Evolutionary conservation across 306 rosid genomes (phyloP), one percentile per base, ranked within the genome.

Genomic region (Malus domestica): DNA sequence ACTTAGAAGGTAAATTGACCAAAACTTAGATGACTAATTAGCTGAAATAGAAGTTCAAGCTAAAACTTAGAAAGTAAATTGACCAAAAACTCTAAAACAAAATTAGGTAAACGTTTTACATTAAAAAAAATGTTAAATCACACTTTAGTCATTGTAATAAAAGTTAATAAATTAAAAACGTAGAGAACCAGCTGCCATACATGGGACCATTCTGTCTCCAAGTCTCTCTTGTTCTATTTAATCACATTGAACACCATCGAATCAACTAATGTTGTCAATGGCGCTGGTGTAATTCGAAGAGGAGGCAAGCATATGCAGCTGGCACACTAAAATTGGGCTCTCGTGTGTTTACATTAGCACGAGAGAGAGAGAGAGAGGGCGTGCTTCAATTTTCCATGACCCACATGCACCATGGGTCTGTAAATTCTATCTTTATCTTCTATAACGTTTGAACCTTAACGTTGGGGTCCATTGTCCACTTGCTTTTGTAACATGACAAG

Each of bases 321-420:
- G 86, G 76, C 84, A 35, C 54, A 82, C 72, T 73, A 81, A 81
- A 64, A 70, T 55, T 79, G 87, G 75, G 81, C 33, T 74, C 83
- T 76, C 71, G 75, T 62, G 70, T 35, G 74, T 58, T 52, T 45
- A 30, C 30, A 13, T 49, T 61, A 15, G 45, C 46, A 64, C 8
- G 8, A 38, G 73, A n/a, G 70, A 19, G 14, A 32, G 49, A 54
- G 58, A 75, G 65, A 23, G 68, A 3, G 38, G 44, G 51, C 33
- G 75, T 77, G 85, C 70, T 87, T 85, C 88, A 86, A 80, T 76
- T 86, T 86, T 91, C 85, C 85, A 88, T 76, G 88, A 79, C 85
- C 95, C 95, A 89, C 93, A 85, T 86, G 91, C 87, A 64, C 92
- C 82, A 77, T 79, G 63, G 70, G 16, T 68, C 89, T 79, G 84